These are phyloP conservation scores for Talaromyces sp. DNA, from an alignment of 2,329 filamentous ascomycete species.

Conservation along the genomic window DNA sequence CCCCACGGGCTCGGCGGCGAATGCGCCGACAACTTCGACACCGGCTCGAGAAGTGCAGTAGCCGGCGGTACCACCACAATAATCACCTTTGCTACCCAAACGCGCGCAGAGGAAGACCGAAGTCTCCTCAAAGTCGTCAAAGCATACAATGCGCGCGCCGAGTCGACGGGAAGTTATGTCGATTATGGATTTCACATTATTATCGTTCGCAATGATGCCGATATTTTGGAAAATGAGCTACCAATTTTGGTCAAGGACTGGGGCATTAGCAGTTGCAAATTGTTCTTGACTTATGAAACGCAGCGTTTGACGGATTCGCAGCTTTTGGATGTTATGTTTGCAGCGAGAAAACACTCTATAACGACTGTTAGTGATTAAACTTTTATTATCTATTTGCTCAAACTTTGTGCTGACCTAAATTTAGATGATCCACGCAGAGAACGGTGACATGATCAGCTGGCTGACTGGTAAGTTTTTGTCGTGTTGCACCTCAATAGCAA, in stretches of 20 bases:
- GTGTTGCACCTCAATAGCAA: not conserved
- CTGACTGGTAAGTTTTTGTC: not conserved
- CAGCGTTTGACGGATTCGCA: conserved; percentile 40
- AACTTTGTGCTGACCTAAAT: not conserved
- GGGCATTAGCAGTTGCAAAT: conserved; percentile 45
- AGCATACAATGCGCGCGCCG: conserved; percentile 42
- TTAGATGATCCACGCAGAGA: conserved; percentile 38
- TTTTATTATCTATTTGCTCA: no score
- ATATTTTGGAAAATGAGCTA: conserved; percentile 36
- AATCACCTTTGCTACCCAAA: conserved; percentile 48
- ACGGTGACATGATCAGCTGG: conserved; percentile 41
- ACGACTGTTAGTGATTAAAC: not conserved
- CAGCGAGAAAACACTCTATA: not conserved
- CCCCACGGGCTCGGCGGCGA: not conserved
- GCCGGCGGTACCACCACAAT: conserved; percentile 50
- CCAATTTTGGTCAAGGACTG: conserved; percentile 30
- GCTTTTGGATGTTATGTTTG: conserved; percentile 42
- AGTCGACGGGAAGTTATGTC: conserved; percentile 42
- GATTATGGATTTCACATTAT: conserved; percentile 54
- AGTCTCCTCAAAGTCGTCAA: conserved; percentile 44
- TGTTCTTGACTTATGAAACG: conserved; percentile 48
- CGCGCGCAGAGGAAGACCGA: conserved; percentile 37
- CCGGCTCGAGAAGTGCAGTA: conserved; percentile 41
- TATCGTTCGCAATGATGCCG: conserved; percentile 29
- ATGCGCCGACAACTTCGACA: conserved; percentile 43